Percentiles rank a stretch among this genome's conserved stretches.
phyloP scores from a whole-genome alignment of 2,329 filamentous ascomycete genomes.

The Cyphellophora attinorum region DNA sequence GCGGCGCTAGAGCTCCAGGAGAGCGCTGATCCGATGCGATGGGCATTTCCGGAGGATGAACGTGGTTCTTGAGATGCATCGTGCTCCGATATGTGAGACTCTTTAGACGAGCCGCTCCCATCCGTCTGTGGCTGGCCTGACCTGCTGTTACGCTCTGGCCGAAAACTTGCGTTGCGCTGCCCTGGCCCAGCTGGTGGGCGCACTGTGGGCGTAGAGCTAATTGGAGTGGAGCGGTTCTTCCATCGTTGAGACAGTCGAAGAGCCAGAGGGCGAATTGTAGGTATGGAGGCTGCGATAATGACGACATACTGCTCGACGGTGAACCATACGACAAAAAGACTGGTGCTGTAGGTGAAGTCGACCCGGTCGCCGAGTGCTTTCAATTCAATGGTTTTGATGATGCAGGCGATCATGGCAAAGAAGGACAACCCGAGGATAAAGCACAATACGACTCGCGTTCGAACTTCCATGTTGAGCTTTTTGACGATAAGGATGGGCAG shows the following conservation, averaged over 20 bases:
- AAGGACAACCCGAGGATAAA: conserved; percentile 3
- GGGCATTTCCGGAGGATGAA: not conserved
- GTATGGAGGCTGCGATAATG: conserved; percentile 5
- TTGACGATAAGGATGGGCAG: conserved; percentile 3
- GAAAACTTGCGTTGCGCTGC: too few relatives aligned
- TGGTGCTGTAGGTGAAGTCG: conserved; percentile 4
- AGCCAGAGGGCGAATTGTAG: conserved; percentile 4
- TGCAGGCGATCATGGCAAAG: conserved; percentile 4
- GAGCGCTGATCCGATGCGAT: not conserved
- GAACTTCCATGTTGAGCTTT: conserved; percentile 4
- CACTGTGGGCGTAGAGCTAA: not conserved
- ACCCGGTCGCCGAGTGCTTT: not conserved
- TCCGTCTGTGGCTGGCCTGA: too few relatives aligned
- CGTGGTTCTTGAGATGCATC: too few relatives aligned
- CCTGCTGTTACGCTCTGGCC: too few relatives aligned
- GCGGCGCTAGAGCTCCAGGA: not conserved
- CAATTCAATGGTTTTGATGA: conserved; percentile 4
- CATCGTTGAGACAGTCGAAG: not conserved
- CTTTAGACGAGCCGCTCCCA: too few relatives aligned
- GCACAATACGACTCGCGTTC: conserved; percentile 1
- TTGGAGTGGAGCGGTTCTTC: not conserved
- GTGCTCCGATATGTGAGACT: too few relatives aligned
- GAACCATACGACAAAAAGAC: conserved; percentile 4
- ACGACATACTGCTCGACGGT: conserved; percentile 5
- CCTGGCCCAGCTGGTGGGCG: not conserved